Percentiles rank a stretch among this genome's conserved stretches.
These are phyloP conservation scores for Apiotrichum siamense DNA, from an alignment of 1,284 basidiomycete species.

Conservation along the genomic window DNA sequence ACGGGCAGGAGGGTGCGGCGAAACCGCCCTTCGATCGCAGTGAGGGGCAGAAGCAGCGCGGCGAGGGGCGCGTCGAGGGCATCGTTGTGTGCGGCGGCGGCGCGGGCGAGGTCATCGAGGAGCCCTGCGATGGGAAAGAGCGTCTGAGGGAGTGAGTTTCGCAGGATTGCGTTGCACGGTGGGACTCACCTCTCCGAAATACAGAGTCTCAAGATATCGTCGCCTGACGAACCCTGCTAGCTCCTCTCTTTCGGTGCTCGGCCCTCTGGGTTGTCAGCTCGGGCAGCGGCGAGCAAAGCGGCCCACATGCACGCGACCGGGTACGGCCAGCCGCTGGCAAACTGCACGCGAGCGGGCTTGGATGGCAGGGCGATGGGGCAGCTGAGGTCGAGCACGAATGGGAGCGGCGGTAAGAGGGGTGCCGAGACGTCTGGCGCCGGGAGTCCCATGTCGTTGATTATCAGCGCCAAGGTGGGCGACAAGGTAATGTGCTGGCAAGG, in stretches of 20 bases:
- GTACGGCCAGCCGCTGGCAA: slow-evolving; percentile 23
- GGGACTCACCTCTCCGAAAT: slow-evolving; percentile 30
- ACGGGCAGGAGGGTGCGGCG: slow-evolving; percentile 23
- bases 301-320: slow-evolving; percentile 22
- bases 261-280: slow-evolving; percentile 18
- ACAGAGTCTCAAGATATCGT: slow-evolving; percentile 38
- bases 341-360: slow-evolving; percentile 4
- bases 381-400: slow-evolving; percentile 27
- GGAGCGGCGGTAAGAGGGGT: slow-evolving; percentile 10
- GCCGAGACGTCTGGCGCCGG: too few species aligned
- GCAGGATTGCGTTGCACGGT: neutral
- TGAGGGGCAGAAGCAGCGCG: neutral
- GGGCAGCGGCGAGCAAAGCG: neutral
- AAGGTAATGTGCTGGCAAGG: too few species aligned
- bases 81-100: neutral
- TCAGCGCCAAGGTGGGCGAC: too few species aligned
- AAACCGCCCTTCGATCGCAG: slow-evolving; percentile 26
- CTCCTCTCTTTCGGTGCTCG: slow-evolving; percentile 16
- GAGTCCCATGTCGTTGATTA: too few species aligned
- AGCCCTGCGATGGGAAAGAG: slow-evolving; percentile 28
- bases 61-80: neutral
- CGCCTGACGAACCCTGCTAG: slow-evolving; percentile 16
- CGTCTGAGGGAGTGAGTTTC: slow-evolving; percentile 11
- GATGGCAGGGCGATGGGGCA: slow-evolving; percentile 28
- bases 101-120: slow-evolving; percentile 22